Evolutionary conservation across 768 basidiomycete species (phyloP), one percentile per base, ranked within the genome.

Genomic region (Postia placenta): DNA sequence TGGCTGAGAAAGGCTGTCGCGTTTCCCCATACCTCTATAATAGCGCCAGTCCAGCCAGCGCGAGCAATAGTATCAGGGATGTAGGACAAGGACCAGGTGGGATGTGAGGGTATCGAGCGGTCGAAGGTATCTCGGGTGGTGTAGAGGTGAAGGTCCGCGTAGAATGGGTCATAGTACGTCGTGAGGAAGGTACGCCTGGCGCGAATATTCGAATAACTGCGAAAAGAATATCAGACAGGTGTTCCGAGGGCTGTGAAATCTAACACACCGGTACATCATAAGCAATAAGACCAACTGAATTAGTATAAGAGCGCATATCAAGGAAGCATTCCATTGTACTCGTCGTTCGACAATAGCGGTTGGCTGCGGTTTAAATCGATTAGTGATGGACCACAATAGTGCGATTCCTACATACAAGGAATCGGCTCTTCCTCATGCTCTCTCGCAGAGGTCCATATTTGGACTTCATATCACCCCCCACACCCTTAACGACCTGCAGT

Each of bases 121-220:
- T 60, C 69, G 45, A 62, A 61, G 51, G 67, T 66, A 64, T 74
- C 68, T 55, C 70, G 72, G 48, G 66, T 70, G 49, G 64, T 52
- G 49, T 69, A 63, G 38, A 82, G 65, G 61, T 85, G 76, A 46
- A 87, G 73, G 58, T 87, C 82, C 14, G 84, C 81, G 61, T 85
- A 78, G 66, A 86, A 80, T 49, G 87, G 83, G 61, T 91, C 86
- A 58, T 84, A 87, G 56, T 87, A 89, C 50, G 77, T 82, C 52
- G 81, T 84, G 57, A 87, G 70, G 65, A 86, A 89, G 25, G 80
- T 67, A 20, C 76, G 70, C 58, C 64, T 72, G 39, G 83, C 78
- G 42, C 69, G 73, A 25, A 64, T 62, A 41, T 66, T 56, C 51
- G 74, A 72, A 56, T 79, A 53, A 56, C 86, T 80, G n/a, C n/a